Conservation (phyloP, 2,329 filamentous ascomycete genomes). For the Setomelanomma holmii region DNA sequence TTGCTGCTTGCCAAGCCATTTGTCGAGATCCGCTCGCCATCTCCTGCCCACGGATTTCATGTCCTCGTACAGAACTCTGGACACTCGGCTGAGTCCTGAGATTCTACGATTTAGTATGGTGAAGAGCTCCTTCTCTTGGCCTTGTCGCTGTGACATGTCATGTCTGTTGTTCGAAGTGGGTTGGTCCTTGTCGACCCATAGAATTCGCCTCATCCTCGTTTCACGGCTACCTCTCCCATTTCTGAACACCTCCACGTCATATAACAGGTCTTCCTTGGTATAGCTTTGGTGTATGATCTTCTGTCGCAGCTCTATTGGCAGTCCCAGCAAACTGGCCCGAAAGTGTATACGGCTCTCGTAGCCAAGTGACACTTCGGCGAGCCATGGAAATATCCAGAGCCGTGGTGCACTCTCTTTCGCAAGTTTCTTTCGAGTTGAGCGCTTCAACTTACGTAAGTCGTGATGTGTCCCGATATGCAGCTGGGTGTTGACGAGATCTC, state of each 20-base stretch:
- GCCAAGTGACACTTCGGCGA: too few species aligned
- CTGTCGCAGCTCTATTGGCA: background rate
- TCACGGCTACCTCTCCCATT: background rate
- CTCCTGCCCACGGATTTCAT: constrained; percentile 14
- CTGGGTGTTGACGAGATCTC: background rate
- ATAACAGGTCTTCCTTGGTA: background rate
- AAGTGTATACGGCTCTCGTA: too few species aligned
- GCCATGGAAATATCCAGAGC: background rate
- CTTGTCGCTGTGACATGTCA: background rate
- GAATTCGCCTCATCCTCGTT: too few species aligned
- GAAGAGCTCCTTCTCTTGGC: background rate
- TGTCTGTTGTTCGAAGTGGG: background rate
- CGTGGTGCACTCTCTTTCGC: background rate
- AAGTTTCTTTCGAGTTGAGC: background rate
- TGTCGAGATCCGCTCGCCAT: constrained; percentile 10
- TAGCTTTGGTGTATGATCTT: background rate
- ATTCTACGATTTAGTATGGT: background rate
- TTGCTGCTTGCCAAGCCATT: background rate
- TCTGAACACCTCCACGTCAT: background rate
- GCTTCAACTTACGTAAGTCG: background rate
- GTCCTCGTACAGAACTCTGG: constrained; percentile 11
- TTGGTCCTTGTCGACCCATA: too few species aligned
- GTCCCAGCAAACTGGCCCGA: too few species aligned
- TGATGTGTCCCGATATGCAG: background rate
- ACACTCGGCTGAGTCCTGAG: constrained; percentile 8